These are phyloP conservation scores for Talaromyces albobiverticillius DNA, from an alignment of 2,329 filamentous ascomycete species.

Conservation along the genomic window DNA sequence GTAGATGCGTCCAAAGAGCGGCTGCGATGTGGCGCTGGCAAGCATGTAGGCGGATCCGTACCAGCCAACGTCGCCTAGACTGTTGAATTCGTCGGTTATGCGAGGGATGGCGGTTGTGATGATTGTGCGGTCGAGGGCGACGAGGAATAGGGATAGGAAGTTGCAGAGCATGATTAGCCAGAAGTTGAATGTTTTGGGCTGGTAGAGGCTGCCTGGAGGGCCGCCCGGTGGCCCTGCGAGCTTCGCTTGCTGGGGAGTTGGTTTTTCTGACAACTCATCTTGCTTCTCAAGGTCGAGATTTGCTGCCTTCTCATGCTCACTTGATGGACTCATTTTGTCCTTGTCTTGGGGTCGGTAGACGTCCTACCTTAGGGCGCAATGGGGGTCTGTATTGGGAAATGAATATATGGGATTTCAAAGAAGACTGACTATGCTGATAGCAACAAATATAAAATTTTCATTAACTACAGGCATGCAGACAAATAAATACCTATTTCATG, in stretches of 20 bases:
- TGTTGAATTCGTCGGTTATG: conserved; percentile 28
- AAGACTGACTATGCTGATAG: too few relatives aligned
- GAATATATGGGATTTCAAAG: too few relatives aligned
- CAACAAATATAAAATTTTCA: too few relatives aligned
- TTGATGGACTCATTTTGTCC: not conserved
- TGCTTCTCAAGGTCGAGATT: not conserved
- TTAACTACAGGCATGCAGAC: not conserved
- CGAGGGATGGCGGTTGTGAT: conserved; percentile 27
- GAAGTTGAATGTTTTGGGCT: conserved; percentile 25
- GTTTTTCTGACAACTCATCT: not conserved
- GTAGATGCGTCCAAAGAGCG: conserved; percentile 8
- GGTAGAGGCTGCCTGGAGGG: conserved; percentile 9
- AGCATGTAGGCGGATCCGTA: conserved; percentile 23
- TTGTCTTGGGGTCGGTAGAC: not conserved
- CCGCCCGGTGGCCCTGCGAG: not conserved
- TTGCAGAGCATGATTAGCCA: conserved; percentile 22
- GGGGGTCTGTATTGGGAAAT: too few relatives aligned
- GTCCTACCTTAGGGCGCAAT: not conserved
- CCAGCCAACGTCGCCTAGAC: conserved; percentile 27
- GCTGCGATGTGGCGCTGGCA: conserved; percentile 1
- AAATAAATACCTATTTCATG: not conserved
- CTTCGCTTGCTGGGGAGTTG: not conserved
- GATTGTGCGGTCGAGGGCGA: conserved; percentile 32
- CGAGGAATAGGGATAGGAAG: conserved; percentile 23
- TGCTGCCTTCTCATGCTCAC: not conserved